These are phyloP conservation scores for Beta lomatogona DNA, from an alignment of 179 eudicot genomes.

Conservation along the genomic window DNA sequence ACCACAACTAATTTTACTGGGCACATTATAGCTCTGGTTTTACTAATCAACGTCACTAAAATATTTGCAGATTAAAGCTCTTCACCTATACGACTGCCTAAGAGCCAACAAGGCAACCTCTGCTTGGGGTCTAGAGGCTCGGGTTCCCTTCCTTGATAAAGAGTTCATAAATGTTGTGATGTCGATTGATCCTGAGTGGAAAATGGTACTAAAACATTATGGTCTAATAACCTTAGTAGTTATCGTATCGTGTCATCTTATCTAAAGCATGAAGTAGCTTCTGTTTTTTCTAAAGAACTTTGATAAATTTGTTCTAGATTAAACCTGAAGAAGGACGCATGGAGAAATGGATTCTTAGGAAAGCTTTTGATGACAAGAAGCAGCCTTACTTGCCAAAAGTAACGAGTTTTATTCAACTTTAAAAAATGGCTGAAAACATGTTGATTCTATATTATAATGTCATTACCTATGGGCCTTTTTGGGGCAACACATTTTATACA, in stretches of 20 bases:
- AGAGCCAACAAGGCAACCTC: slow-evolving; percentile 95
- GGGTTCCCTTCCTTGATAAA: slow-evolving; percentile 89
- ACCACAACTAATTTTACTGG: too few species aligned
- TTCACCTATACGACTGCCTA: slow-evolving; percentile 84
- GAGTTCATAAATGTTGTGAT: slow-evolving; percentile 78
- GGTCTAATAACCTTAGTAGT: too few species aligned
- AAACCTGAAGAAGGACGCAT: slow-evolving; percentile 65
- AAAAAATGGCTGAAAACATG: background rate
- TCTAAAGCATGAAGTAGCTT: too few species aligned
- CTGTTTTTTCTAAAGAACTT: background rate
- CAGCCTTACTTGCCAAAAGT: slow-evolving; percentile 85
- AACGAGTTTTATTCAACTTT: background rate
- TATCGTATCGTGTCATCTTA: too few species aligned
- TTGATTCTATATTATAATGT: background rate
- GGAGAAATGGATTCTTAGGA: slow-evolving; percentile 88
- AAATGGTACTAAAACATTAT: slow-evolving; percentile 52
- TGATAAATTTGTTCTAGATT: slow-evolving; percentile 38
- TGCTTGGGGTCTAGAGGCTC: slow-evolving; percentile 96
- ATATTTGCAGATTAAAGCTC: slow-evolving; percentile 72
- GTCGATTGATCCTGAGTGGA: slow-evolving; percentile 90
- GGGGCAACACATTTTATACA: slow-evolving; percentile 78
- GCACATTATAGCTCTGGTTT: too few species aligned
- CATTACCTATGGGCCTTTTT: background rate
- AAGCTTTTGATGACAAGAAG: slow-evolving; percentile 87
- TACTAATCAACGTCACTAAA: background rate